These are phyloP conservation scores for Tetracladium maxilliforme DNA, from an alignment of 2,329 filamentous ascomycete genomes.

Conservation along the genomic window DNA sequence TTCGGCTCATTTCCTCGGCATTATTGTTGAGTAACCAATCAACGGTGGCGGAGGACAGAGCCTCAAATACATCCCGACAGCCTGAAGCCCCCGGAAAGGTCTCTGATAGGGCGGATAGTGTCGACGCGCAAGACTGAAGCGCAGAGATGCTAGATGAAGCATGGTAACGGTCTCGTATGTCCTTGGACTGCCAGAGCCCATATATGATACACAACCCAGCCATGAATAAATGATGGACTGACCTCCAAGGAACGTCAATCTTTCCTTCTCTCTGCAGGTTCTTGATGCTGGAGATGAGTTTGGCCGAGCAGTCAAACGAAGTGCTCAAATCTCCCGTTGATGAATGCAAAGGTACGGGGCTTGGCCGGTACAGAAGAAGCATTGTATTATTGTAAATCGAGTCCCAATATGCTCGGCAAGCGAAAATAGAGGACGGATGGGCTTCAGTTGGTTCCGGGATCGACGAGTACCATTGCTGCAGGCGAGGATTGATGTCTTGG, in stretches of 20 bases:
- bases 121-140: conserved; percentile 14
- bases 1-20: conserved; percentile 1
- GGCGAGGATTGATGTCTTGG: conserved; percentile 13
- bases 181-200: conserved; percentile 15
- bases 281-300: conserved; percentile 13
- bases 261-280: conserved; percentile 14
- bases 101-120: conserved; percentile 16
- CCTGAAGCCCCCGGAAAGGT: conserved; percentile 15
- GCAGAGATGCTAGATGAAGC: conserved; percentile 10
- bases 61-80: conserved; percentile 14
- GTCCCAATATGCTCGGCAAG: conserved; percentile 15
- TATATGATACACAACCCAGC: conserved; percentile 16
- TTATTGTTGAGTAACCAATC: conserved; percentile 10
- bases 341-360: conserved; percentile 8
- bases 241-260: conserved; percentile 16
- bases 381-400: conserved; percentile 14
- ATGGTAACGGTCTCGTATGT: conserved; percentile 11
- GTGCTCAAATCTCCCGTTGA: conserved; percentile 10
- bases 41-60: conserved; percentile 13
- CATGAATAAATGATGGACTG: conserved; percentile 16
- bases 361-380: conserved; percentile 16
- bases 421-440: conserved; percentile 13
- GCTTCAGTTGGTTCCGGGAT: conserved; percentile 12
- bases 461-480: conserved; percentile 14
- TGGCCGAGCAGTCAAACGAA: conserved; percentile 12